Evolutionary conservation across 2,329 filamentous ascomycete species (phyloP).

Genomic region (Penicillium crustosum): DNA sequence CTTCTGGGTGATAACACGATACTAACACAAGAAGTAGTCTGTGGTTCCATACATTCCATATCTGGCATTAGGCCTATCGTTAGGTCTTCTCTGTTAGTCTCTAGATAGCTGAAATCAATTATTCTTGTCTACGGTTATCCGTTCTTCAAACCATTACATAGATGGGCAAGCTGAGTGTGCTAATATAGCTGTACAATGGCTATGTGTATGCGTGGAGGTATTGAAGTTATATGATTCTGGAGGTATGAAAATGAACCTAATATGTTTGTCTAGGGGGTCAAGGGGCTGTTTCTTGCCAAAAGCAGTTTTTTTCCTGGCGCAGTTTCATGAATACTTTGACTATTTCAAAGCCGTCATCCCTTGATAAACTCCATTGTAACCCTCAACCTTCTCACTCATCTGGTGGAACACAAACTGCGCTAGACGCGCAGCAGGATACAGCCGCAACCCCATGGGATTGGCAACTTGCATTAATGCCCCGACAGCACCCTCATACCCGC

Average conservation of each 20-base stretch:
- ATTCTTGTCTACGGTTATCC: not conserved
- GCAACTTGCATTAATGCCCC: constrained; percentile 41
- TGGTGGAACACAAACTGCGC: constrained; percentile 45
- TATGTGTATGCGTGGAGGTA: not conserved
- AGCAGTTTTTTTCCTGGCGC: too few relatives aligned
- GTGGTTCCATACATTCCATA: not conserved
- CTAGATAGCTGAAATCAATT: not conserved
- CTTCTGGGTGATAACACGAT: not conserved
- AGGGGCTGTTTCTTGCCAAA: not conserved
- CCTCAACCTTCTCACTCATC: constrained; percentile 38
- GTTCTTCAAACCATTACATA: too few relatives aligned
- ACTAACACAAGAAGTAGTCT: not conserved
- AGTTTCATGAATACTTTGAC: too few relatives aligned
- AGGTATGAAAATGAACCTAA: not conserved
- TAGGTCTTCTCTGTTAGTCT: not conserved
- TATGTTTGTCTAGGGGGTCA: not conserved
- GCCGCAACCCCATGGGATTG: constrained; percentile 37
- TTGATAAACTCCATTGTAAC: constrained; percentile 44
- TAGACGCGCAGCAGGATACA: constrained; percentile 38
- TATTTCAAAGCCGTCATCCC: not conserved
- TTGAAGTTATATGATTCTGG: not conserved
- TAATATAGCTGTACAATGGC: not conserved
- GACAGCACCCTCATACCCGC: constrained; percentile 45
- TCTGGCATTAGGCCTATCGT: not conserved
- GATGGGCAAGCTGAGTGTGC: not conserved